Evolutionary conservation across 2,329 filamentous ascomycete genomes (phyloP).

Genomic region (Ophiostoma ulmi): DNA sequence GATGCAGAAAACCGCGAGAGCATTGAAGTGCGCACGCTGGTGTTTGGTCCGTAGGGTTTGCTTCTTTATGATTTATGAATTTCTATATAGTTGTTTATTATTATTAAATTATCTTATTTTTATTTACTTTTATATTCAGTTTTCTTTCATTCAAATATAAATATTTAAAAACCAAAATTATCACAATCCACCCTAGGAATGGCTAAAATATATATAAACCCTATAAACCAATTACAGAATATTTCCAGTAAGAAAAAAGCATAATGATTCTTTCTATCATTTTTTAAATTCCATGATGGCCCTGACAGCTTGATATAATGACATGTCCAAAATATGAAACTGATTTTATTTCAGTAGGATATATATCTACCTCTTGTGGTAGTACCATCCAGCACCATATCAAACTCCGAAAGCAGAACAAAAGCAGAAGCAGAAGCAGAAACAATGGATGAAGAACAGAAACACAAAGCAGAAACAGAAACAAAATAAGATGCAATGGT

Average conservation of each 20-base stretch:
- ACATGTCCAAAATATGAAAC: background rate
- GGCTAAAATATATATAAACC: background rate
- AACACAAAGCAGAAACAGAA: background rate
- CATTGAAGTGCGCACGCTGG: conserved; percentile 80
- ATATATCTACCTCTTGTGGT: conserved; percentile 6
- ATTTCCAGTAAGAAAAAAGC: too few relatives aligned
- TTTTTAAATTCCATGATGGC: too few relatives aligned
- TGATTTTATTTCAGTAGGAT: conserved; percentile 7
- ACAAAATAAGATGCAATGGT: background rate
- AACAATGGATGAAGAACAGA: background rate
- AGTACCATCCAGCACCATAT: background rate
- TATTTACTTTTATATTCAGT: background rate
- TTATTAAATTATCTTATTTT: background rate
- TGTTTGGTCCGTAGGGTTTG: conserved; percentile 60
- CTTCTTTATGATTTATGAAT: background rate
- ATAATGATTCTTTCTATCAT: too few relatives aligned
- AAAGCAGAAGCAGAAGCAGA: background rate
- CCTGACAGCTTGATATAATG: background rate
- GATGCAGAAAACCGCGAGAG: conserved; percentile 73
- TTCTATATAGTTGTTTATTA: background rate
- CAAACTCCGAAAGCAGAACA: conserved; percentile 1
- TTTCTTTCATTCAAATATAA: too few relatives aligned
- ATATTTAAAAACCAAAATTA: background rate
- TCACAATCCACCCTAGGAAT: too few relatives aligned
- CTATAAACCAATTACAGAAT: background rate